phyloP scores from a whole-genome alignment of 2,329 filamentous ascomycete species.

The Epicoccum sorghinum region DNA sequence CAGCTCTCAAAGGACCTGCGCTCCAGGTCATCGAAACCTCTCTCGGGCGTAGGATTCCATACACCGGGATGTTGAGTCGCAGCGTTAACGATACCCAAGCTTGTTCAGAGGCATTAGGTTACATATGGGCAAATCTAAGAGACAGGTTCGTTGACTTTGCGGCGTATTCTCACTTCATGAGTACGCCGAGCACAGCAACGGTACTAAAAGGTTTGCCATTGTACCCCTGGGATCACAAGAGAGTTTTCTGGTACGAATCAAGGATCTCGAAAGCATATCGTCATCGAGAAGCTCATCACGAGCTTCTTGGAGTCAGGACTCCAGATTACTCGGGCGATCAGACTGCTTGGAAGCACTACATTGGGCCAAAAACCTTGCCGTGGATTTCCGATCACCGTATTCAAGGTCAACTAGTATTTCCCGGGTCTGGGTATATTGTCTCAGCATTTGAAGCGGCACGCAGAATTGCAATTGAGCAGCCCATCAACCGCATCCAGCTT shows the following conservation, averaged over 20 bases:
- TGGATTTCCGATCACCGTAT: constrained; percentile 30
- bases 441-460: constrained; percentile 43
- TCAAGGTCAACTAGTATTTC: constrained; percentile 49
- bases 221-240: constrained; percentile 41
- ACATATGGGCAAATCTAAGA: constrained; percentile 2
- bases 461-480: neutral
- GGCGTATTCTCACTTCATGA: neutral
- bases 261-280: constrained; percentile 12
- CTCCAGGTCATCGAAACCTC: constrained; percentile 40
- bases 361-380: constrained; percentile 13
- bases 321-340: neutral
- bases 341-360: constrained; percentile 20
- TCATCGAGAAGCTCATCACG: constrained; percentile 16
- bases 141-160: neutral
- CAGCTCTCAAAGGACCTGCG: constrained; percentile 52
- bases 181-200: neutral
- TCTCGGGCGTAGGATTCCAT: constrained; percentile 14
- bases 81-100: constrained; percentile 28
- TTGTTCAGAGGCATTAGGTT: constrained; percentile 19
- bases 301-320: constrained; percentile 14
- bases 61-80: constrained; percentile 28
- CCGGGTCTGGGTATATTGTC: constrained; percentile 52
- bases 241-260: constrained; percentile 29
- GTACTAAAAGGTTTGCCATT: constrained; percentile 20
- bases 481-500: constrained; percentile 21